Conservation (phyloP, 345 rosid species). For the Pistacia vera region DNA sequence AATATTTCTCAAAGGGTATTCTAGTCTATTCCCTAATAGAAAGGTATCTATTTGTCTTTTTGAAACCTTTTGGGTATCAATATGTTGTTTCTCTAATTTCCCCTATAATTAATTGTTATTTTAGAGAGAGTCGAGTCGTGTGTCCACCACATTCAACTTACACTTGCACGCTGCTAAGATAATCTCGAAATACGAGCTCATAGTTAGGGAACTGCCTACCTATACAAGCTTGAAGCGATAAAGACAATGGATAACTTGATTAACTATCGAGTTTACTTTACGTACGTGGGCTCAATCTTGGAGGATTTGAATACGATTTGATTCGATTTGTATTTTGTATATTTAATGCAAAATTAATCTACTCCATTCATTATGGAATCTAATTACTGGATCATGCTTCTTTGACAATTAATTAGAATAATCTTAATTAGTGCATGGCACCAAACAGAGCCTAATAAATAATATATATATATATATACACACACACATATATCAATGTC, state of each 20-base stretch:
- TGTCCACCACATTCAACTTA: too few species aligned
- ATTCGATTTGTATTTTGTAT: neutral
- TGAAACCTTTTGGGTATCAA: too few species aligned
- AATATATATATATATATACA: too few species aligned
- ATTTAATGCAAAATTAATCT: constrained; percentile 3
- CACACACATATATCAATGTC: neutral
- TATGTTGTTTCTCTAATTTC: too few species aligned
- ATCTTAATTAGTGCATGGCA: neutral
- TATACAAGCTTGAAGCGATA: neutral
- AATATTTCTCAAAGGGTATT: too few species aligned
- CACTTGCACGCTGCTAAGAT: neutral
- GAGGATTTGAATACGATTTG: neutral
- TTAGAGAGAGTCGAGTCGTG: too few species aligned
- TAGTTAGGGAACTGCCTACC: neutral
- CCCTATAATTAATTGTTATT: too few species aligned
- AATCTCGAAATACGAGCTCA: neutral
- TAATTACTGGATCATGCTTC: neutral
- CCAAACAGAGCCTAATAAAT: constrained; percentile 8
- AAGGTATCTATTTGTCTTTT: too few species aligned
- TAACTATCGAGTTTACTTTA: too few species aligned
- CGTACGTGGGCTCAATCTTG: neutral
- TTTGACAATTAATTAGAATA: constrained; percentile 10
- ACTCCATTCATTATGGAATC: constrained; percentile 2
- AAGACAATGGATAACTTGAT: neutral
- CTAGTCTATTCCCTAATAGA: too few species aligned